Conservation (phyloP, 2,329 filamentous ascomycete genomes). For the Colletotrichum gloeosporioides region DNA sequence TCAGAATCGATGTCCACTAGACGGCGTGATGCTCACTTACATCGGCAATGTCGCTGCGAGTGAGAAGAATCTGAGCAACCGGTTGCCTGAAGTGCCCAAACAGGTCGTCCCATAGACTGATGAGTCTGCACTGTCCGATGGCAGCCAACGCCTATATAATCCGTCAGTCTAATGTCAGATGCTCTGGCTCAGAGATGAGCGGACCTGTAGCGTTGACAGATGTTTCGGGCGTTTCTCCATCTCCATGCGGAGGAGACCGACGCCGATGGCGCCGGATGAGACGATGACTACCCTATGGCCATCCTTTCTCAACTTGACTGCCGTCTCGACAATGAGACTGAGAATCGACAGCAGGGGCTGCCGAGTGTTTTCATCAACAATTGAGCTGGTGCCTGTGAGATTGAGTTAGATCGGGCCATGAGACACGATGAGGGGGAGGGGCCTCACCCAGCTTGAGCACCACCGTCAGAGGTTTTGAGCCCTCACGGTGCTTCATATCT, state of each 20-base stretch:
- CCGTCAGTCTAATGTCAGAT: not conserved
- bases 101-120: conserved; percentile 93
- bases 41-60: conserved; percentile 95
- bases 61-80: conserved; percentile 92
- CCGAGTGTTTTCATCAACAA: conserved; percentile 94
- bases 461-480: conserved; percentile 70
- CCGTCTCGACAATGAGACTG: conserved; percentile 92
- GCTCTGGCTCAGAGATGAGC: not conserved
- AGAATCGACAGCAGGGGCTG: conserved; percentile 91
- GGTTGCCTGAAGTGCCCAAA: conserved; percentile 89
- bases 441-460: conserved; percentile 85
- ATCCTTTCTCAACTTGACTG: conserved; percentile 84
- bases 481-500: conserved; percentile 63
- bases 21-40: conserved; percentile 51
- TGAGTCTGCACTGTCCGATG: conserved; percentile 93
- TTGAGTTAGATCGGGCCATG: not conserved
- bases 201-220: conserved; percentile 82
- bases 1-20: conserved; percentile 2
- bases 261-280: conserved; percentile 95
- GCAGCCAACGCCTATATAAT: conserved; percentile 77
- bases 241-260: conserved; percentile 90
- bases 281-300: conserved; percentile 95
- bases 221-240: conserved; percentile 87
- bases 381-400: conserved; percentile 88
- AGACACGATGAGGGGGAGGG: not conserved